Evolutionary conservation across 108 stramenopile species (phyloP).

Genomic region (Nitzschia putrida): DNA sequence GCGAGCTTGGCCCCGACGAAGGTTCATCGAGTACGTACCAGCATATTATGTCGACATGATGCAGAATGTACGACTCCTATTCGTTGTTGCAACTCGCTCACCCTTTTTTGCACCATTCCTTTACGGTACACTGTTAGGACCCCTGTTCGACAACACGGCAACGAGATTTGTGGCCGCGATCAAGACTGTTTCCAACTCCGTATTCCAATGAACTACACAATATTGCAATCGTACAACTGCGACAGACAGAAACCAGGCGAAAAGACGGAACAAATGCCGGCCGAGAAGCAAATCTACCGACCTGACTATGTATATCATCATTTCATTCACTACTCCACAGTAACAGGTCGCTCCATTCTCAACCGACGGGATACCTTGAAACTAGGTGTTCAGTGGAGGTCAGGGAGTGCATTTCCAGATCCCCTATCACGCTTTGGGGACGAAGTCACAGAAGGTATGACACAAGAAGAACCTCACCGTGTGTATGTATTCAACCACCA

Average conservation of each 20-base stretch:
- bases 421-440: conserved; percentile 59
- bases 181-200: conserved; percentile 52
- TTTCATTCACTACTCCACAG: conserved; percentile 86
- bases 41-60: background rate
- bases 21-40: conserved; percentile 47
- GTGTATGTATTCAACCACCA: background rate
- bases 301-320: conserved; percentile 82
- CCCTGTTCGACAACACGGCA: conserved; percentile 21
- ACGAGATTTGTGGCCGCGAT: conserved; percentile 33
- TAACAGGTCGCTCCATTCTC: conserved; percentile 67
- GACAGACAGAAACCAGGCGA: conserved; percentile 74
- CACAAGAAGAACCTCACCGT: background rate
- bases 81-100: background rate
- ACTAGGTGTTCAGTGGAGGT: conserved; percentile 20
- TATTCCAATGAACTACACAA: conserved; percentile 70
- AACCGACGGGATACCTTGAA: conserved; percentile 52
- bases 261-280: conserved; percentile 66
- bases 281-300: conserved; percentile 68
- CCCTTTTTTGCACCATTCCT: background rate
- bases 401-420: conserved; percentile 51
- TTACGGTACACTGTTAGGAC: conserved; percentile 12
- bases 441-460: conserved; percentile 64
- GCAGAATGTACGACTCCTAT: background rate
- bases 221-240: conserved; percentile 88
- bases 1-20: conserved; percentile 58